Base-by-base conservation (phyloP, 805 yeast species). In the Candida odintsovae region DNA sequence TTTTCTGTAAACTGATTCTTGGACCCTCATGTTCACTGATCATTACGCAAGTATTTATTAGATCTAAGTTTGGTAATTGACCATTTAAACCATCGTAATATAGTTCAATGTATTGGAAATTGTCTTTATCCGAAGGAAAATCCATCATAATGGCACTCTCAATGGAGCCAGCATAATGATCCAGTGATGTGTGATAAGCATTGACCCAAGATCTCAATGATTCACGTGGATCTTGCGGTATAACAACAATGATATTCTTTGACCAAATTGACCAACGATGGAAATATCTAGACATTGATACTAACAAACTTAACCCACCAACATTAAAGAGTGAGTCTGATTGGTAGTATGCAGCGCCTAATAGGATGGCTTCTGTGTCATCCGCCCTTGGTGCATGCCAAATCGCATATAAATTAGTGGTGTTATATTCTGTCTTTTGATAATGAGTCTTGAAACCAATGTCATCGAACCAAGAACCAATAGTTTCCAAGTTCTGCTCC, bases 351-450 rank as follows among this genome's bases (percentile, higher is more conserved):
- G 98, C 97, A 8, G 94, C 89, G 9, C 83, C 86, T 40, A 94
- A 64, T 1, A 90, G 95, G 78, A 94, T 83, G 0, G 97, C 88
- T 65, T 94, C 99, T 1, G 98, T 90, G 49, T 90, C 94, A 58
- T 92, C 98, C 23, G 97, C 97, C 51, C 96, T 71, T 9, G 98
- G 96, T 0, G 96, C 94, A 60, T 88, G 96, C 66, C 86, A 75
- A 4, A 90, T 78, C 0, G 89, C 95, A 62, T 92, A 94, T 33
- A 87, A 68, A 40, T 75, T 76, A 33, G 71, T 69, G 26, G 71
- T 68, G 18, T 79, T 78, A 16, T 59, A 56, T 23, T 62, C 64
- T 5, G 63, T 56, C 45, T 73, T 71, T 18, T 68, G 66, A 6
- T 66, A 53, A 6, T 77, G 68, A 0, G 92, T 76, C 59, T 82